phyloP scores from a whole-genome alignment of 768 basidiomycete species.

The Suillus cothurnatus region DNA sequence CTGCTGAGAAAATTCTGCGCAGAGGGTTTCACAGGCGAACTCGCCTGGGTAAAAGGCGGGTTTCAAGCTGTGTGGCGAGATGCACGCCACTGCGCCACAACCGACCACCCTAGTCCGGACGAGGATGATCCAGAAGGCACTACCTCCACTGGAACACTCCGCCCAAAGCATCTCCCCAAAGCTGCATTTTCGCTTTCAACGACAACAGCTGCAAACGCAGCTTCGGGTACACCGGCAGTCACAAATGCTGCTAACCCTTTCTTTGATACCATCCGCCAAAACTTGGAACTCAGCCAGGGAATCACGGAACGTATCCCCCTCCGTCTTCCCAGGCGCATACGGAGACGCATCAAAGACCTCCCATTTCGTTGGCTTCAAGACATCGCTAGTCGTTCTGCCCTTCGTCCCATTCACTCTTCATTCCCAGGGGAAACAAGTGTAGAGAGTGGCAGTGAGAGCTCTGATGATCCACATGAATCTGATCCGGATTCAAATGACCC shows the following conservation, averaged over 20 bases:
- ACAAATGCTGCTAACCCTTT: slow-evolving; percentile 72
- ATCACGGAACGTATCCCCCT: slow-evolving; percentile 85
- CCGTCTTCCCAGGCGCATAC: slow-evolving; percentile 48
- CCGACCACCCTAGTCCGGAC: slow-evolving; percentile 49
- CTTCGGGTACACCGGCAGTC: slow-evolving; percentile 24
- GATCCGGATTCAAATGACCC: slow-evolving; percentile 39
- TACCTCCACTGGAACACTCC: slow-evolving; percentile 36
- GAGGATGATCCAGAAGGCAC: slow-evolving; percentile 47
- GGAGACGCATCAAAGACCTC: slow-evolving; percentile 66
- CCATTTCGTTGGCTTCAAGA: slow-evolving; percentile 80
- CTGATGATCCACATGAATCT: slow-evolving; percentile 34
- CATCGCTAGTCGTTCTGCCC: slow-evolving; percentile 58
- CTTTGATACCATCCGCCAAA: slow-evolving; percentile 92
- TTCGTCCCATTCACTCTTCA: slow-evolving; percentile 13
- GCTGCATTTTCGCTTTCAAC: slow-evolving; percentile 61
- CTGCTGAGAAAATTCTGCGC: slow-evolving; percentile 75
- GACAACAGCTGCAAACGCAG: slow-evolving; percentile 33
- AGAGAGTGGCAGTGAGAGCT: slow-evolving; percentile 36
- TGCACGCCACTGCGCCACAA: slow-evolving; percentile 53
- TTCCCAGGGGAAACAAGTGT: slow-evolving; percentile 19
- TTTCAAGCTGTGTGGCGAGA: slow-evolving; percentile 71
- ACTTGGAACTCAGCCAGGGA: slow-evolving; percentile 74
- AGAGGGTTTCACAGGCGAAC: slow-evolving; percentile 59
- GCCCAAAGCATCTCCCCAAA: slow-evolving; percentile 62
- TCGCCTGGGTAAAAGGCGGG: slow-evolving; percentile 84